Base-by-base conservation (phyloP, 2,329 filamentous ascomycete genomes). In the Pseudocercospora eumusae region DNA sequence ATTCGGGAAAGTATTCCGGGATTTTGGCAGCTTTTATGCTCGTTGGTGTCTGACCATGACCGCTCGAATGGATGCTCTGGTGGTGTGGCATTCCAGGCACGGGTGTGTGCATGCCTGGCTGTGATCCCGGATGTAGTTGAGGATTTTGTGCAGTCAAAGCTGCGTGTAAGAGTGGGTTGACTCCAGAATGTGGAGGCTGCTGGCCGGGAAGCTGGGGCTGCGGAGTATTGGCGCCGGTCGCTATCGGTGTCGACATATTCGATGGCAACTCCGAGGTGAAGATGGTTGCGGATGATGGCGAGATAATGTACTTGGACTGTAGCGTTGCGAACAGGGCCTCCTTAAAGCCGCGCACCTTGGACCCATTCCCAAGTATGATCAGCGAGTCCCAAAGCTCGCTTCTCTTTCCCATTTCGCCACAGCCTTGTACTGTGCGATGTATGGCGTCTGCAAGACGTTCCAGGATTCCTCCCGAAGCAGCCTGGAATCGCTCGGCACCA, bases 261-360 rank as follows among this genome's bases (percentile, higher is more conserved):
- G 92, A 97, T 7, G 95, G 95, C 40, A 98, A 87, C 77, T 99
- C 95, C 21, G 92, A 96, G 36, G 93, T 96, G 82, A 98, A 98
- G 72, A 98, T 98, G 45, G 93, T 97, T 56, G 92, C 92, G 1
- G 92, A 93, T 27, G 89, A 93, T 0, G 95, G 95, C 1, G 93
- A 96, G 68, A 99, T 88, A 58, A 97, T 84, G 75, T 96, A 95
- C 67, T 93, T 92, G 54, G 88, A 84, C 40, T 85, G 85, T 36
- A 99, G 84, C 0, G 88, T 92, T 70, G 89, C 84, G 40, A 98
- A 76, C 53, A 99, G 87, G 68, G 93, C 91, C 70, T 97, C 92
- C 68, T 90, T 93, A 75, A 99, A 93, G 4, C 95, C 86, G 78
- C 83, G 81, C 55, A 88, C 79, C 70, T 81, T 85, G 63, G 84